Base-by-base conservation (phyloP, 2,329 filamentous ascomycete genomes). In the Fusarium dimerum region DNA sequence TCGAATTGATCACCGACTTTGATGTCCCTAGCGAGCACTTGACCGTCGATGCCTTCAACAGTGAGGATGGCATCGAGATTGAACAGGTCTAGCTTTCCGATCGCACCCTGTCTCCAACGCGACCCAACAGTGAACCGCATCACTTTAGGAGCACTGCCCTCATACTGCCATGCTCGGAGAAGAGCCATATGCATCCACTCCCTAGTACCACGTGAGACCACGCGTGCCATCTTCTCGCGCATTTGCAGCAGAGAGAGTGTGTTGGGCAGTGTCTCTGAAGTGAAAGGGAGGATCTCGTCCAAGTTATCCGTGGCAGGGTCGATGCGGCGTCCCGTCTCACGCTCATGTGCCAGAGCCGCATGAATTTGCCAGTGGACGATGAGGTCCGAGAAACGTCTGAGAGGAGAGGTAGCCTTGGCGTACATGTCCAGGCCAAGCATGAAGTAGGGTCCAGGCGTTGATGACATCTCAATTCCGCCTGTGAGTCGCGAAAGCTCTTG, bases 351-450 rank as follows among this genome's bases (percentile, higher is more conserved):
- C 32, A 88, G 70, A 10, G 82, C 78, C 3, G 79, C 80, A 62
- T 86, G 79, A 55, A 88, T 81, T 67, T 88, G 85, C 82, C 83
- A 88, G 70, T 88, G 85, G 2, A 81, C 77, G 32, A 88, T 66
- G 43, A 88, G 71, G 67, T 89, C 86, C 6, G 75, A 70, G 68
- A 80, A 88, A 41, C 86, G 80, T 34, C 86, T 82, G n/a, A 89
- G 75, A 16, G 86, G 86, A 45, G 82, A 86, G 8, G 86, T 88
- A 39, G 79, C 79, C 59, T 85, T 87, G 52, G 81, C 73, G 67
- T 88, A 87, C 71, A 81, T 80, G 48, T 83, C 76, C 2, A 81
- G 65, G 16, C 85, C 86, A 52, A 87, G 75, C 42, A 79, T 73
- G 54, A 81, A 77, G 68, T 86, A 80, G 6, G 79, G 79, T 9